Evolutionary conservation across 2,329 filamentous ascomycete species (phyloP).

Genomic region (Conoideocrella luteorostrata): DNA sequence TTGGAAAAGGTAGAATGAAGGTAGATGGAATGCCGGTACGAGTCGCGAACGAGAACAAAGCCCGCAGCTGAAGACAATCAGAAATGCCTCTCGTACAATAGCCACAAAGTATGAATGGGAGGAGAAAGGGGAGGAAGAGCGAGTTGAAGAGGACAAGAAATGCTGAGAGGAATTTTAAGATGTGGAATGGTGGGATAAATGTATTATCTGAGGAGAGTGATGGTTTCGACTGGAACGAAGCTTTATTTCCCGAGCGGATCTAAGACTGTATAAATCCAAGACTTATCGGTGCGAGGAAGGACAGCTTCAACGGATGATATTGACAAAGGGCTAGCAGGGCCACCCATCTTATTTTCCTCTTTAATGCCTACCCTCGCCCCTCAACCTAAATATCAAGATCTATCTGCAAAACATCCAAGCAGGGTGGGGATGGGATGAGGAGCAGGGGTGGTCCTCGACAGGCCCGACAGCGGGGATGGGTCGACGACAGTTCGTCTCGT

Average conservation of each 20-base stretch:
- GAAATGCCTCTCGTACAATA: slow-evolving; percentile 21
- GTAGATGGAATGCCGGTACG: slow-evolving; percentile 26
- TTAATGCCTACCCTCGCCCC: slow-evolving; percentile 15
- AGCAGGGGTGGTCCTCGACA: slow-evolving; percentile 7
- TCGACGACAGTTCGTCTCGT: slow-evolving; percentile 17
- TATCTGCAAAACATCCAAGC: slow-evolving; percentile 22
- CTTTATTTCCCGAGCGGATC: slow-evolving; percentile 21
- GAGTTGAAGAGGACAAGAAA: slow-evolving; percentile 33
- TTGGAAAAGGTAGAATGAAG: slow-evolving; percentile 13
- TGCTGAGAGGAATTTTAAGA: slow-evolving; percentile 37
- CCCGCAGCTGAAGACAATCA: slow-evolving; percentile 15
- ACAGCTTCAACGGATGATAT: slow-evolving; percentile 24
- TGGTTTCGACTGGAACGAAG: slow-evolving; percentile 32
- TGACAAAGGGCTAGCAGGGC: slow-evolving; percentile 27
- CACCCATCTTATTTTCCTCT: slow-evolving; percentile 12
- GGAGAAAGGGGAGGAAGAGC: slow-evolving; percentile 19
- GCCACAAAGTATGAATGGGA: slow-evolving; percentile 21
- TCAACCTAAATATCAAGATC: slow-evolving; percentile 28
- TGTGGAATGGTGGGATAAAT: slow-evolving; percentile 38
- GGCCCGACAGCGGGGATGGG: slow-evolving; percentile 5
- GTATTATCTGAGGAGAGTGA: slow-evolving; percentile 29
- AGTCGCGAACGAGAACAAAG: slow-evolving; percentile 20
- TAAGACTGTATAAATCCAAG: slow-evolving; percentile 32
- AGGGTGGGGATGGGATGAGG: slow-evolving; percentile 12
- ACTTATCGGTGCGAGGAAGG: slow-evolving; percentile 25